phyloP scores from a whole-genome alignment of 495 filamentous ascomycete species.

The Annulohypoxylon bovei region DNA sequence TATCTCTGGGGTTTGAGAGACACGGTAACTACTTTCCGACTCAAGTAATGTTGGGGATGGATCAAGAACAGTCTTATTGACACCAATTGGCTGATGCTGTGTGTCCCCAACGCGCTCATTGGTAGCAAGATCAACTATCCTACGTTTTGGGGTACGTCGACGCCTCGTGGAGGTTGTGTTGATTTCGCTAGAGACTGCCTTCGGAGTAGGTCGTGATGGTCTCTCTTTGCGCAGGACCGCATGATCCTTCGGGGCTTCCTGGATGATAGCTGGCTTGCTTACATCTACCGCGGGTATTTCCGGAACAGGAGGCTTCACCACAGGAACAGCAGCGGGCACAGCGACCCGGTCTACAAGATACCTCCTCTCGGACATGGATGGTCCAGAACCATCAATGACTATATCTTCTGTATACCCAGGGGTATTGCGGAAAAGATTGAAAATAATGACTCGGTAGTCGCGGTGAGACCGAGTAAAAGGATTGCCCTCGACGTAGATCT shows the following conservation, averaged over 20 bases:
- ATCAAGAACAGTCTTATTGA: constrained; percentile 10
- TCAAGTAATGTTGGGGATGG: constrained; percentile 3
- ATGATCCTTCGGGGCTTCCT: constrained; percentile 58
- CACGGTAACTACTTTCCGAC: constrained; percentile 53
- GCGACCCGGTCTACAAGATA: constrained; percentile 85
- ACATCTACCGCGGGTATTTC: constrained; percentile 70
- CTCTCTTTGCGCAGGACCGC: constrained; percentile 63
- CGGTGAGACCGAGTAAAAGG: constrained; percentile 89
- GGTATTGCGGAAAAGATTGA: constrained; percentile 94
- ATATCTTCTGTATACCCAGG: constrained; percentile 93
- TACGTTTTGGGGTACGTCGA: constrained; percentile 68
- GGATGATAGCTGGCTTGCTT: constrained; percentile 68
- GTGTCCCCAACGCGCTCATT: constrained; percentile 60
- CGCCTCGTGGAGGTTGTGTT: constrained; percentile 61
- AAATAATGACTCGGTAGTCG: constrained; percentile 86
- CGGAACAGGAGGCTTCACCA: constrained; percentile 71
- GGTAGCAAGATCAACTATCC: constrained; percentile 84
- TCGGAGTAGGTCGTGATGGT: constrained; percentile 49
- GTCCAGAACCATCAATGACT: constrained; percentile 83
- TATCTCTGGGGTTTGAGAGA: constrained; percentile 53
- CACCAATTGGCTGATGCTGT: constrained; percentile 27
- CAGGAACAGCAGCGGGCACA: constrained; percentile 76
- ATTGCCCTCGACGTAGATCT: constrained; percentile 90
- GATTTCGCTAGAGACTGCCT: constrained; percentile 60
- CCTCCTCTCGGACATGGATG: constrained; percentile 82